Evolutionary conservation across 2,329 filamentous ascomycete species (phyloP), one percentile per base, ranked within the genome.

Genomic region (Botrytis aclada): DNA sequence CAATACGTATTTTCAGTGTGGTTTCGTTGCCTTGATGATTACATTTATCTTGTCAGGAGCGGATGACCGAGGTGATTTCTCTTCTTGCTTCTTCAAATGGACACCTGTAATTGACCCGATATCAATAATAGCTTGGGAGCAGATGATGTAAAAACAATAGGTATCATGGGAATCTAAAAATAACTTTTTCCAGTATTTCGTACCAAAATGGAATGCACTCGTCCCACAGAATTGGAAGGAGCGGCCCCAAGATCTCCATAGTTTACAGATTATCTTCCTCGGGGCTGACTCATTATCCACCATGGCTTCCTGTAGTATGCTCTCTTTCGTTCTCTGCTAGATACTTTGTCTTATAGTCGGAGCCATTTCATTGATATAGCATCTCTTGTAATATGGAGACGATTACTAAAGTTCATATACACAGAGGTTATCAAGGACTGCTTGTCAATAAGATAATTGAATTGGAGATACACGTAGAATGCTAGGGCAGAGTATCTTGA

Each of bases 401-500:
- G 3, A n/a, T 14, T 29, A 8, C 12, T 5, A 12, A 16, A 22
- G n/a, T n/a, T 14, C 25, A 12, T 51, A 25, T 51, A n/a, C n/a
- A 4, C 1, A 4, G 8, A n/a, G n/a, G 1, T 22, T 12, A 1
- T 14, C 8, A n/a, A 51, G 4, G 25, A n/a, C 22, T 14, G 14
- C 25, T 6, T 51, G 9, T 16, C 47, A 16, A 16, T n/a, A 8
- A 22, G 6, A 22, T 47, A 22, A 47, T 2, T 6, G 7, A 8
- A 47, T 20, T 4, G 43, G 20, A 8, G 51, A 54, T 29, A 16
- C n/a, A 18, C 2, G 18, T 8, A 14, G 6, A 0, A 18, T 54
- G 29, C 3, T 1, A 18, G 2, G 18, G 14, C 0, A 54, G 1
- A 29, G 16, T 8, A 2, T 3, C 6, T 7, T 6, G 9, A n/a